Conservation (phyloP, 495 filamentous ascomycete species). For the Lophiostoma macrostomum region DNA sequence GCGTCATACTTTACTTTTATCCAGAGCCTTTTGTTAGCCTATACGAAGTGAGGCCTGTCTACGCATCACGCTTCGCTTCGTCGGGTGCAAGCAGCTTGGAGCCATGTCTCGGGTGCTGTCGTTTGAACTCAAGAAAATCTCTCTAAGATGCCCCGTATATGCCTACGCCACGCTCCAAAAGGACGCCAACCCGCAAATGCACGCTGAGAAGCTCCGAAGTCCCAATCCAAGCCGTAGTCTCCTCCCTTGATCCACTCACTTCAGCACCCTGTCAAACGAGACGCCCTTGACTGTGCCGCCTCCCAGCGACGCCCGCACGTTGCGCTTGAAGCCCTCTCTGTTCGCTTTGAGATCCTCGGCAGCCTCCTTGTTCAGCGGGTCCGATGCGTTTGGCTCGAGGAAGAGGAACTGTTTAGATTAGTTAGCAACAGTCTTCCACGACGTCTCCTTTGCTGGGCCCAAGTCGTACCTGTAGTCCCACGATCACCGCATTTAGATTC, state of each 20-base stretch:
- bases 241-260: conserved; percentile 26
- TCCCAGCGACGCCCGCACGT: conserved; percentile 77
- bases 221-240: not conserved
- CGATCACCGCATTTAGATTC: conserved; percentile 94
- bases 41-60: too few relatives aligned
- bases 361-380: conserved; percentile 97
- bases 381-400: conserved; percentile 92
- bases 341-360: conserved; percentile 85
- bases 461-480: conserved; percentile 72
- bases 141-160: conserved; percentile 6
- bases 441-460: not conserved
- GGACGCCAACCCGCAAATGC: conserved; percentile 27
- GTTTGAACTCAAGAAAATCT: not conserved
- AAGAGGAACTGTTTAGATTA: conserved; percentile 78
- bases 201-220: conserved; percentile 3
- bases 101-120: too few relatives aligned
- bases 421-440: conserved; percentile 1
- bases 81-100: too few relatives aligned
- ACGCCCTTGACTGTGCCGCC: conserved; percentile 74
- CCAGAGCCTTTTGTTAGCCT: too few relatives aligned
- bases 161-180: conserved; percentile 16
- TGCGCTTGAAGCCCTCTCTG: conserved; percentile 83
- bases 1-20: too few relatives aligned
- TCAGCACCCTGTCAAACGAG: conserved; percentile 72
- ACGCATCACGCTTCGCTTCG: too few relatives aligned